A percentile compares a stretch with the other conserved stretches of the same genome.
Evolutionary conservation across 2,329 filamentous ascomycete species (phyloP).

Genomic region (Verticillium alfalfae): DNA sequence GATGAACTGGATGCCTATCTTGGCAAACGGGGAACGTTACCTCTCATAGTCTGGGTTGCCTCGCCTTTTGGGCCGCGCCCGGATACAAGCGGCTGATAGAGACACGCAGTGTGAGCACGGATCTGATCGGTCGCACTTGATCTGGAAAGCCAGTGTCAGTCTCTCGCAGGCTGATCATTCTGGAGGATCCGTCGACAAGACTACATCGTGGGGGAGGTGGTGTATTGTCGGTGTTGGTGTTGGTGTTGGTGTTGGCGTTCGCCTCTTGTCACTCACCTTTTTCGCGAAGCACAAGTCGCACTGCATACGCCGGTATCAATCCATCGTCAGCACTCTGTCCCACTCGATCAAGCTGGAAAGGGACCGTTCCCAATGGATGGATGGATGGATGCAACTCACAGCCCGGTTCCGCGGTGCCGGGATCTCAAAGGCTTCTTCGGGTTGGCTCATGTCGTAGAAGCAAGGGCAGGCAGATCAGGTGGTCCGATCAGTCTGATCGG

Average conservation of each 20-base stretch:
- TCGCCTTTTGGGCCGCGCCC: background rate
- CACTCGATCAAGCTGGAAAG: background rate
- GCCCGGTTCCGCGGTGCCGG: conserved; percentile 1
- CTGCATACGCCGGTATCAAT: background rate
- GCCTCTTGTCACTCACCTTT: background rate
- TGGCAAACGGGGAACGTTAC: background rate
- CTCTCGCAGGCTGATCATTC: background rate
- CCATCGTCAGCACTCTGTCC: background rate
- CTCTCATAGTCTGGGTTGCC: conserved; percentile 2
- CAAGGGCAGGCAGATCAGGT: background rate
- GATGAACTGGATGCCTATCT: too few species aligned
- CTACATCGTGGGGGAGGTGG: background rate
- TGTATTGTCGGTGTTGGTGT: background rate
- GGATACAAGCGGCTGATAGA: background rate
- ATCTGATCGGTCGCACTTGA: conserved; percentile 1
- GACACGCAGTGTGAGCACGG: conserved; percentile 2
- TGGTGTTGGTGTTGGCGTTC: background rate
- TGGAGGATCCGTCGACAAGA: background rate
- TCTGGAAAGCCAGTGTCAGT: background rate
- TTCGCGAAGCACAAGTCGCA: conserved; percentile 2
- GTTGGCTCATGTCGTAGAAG: background rate
- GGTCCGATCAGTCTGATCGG: background rate
- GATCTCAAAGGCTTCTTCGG: background rate
- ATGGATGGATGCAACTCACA: background rate
- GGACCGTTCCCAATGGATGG: background rate